phyloP scores from a whole-genome alignment of 495 filamentous ascomycete species.

The Beverwykella pulmonaria region DNA sequence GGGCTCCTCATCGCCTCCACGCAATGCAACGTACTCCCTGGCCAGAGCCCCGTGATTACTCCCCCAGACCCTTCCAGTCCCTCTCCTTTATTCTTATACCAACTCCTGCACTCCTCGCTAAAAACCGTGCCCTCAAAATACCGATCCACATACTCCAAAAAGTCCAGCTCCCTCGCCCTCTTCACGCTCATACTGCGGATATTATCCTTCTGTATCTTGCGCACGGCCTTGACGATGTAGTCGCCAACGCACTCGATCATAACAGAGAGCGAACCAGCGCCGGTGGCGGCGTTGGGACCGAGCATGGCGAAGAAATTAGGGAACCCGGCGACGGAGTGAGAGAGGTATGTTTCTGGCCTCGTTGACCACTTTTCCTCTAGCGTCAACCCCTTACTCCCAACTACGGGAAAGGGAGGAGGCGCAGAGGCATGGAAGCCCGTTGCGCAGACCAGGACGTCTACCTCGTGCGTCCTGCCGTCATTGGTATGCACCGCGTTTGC shows the following conservation, averaged over 20 bases:
- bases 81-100: background rate
- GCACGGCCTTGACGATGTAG: slow-evolving; percentile 35
- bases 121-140: slow-evolving; percentile 34
- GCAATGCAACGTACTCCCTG: slow-evolving; percentile 42
- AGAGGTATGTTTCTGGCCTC: slow-evolving; percentile 41
- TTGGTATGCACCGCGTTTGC: slow-evolving; percentile 36
- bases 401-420: slow-evolving; percentile 43
- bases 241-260: slow-evolving; percentile 42
- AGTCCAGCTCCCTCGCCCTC: slow-evolving; percentile 20
- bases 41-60: slow-evolving; percentile 39
- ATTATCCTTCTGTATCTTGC: slow-evolving; percentile 35
- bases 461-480: slow-evolving; percentile 41
- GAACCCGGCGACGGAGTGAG: slow-evolving; percentile 39
- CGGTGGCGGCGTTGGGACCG: slow-evolving; percentile 45
- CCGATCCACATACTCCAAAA: slow-evolving; percentile 30
- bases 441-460: slow-evolving; percentile 45
- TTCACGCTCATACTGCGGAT: slow-evolving; percentile 25
- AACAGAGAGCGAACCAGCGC: slow-evolving; percentile 40
- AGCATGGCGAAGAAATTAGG: slow-evolving; percentile 46
- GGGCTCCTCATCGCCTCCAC: slow-evolving; percentile 41
- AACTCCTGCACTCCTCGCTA: slow-evolving; percentile 25
- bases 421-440: slow-evolving; percentile 45
- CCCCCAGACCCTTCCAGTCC: slow-evolving; percentile 15
- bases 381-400: slow-evolving; percentile 31
- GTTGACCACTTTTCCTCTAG: slow-evolving; percentile 40